These are phyloP conservation scores for Neostapfia colusana DNA, from an alignment of 176 grass and related monocot genomes.

Conservation along the genomic window DNA sequence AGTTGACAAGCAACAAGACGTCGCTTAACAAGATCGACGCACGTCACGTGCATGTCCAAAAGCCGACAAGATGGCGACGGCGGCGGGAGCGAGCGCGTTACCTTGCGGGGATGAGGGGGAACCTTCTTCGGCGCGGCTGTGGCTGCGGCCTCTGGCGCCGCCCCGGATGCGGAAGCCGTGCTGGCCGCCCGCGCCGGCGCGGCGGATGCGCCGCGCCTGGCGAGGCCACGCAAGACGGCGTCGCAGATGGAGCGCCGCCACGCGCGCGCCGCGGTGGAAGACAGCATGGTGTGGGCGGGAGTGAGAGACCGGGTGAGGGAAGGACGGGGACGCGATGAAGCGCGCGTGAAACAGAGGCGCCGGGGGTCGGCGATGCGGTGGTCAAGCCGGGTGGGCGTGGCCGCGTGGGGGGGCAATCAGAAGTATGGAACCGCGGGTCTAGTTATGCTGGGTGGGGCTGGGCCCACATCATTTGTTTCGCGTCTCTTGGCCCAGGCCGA, in stretches of 20 bases:
- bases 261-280: slow-evolving; percentile 34
- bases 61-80: slow-evolving; percentile 4
- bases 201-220: slow-evolving; percentile 6
- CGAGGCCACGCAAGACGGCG: slow-evolving; percentile 33
- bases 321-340: slow-evolving; percentile 1
- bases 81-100: neutral
- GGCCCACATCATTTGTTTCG: neutral
- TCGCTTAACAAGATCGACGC: slow-evolving; percentile 1
- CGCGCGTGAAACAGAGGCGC: neutral
- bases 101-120: slow-evolving; percentile 66
- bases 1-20: neutral
- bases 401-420: slow-evolving; percentile 20
- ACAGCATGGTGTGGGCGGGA: slow-evolving; percentile 17
- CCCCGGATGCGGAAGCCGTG: slow-evolving; percentile 33
- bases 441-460: neutral
- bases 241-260: slow-evolving; percentile 58
- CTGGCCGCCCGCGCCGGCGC: slow-evolving; percentile 33
- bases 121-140: slow-evolving; percentile 46
- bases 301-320: neutral
- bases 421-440: neutral
- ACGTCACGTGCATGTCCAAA: slow-evolving; percentile 52
- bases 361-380: slow-evolving; percentile 4
- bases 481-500: neutral
- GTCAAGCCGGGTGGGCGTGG: slow-evolving; percentile 17
- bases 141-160: neutral